Evolutionary conservation across 176 grass and related monocot species (phyloP).

Genomic region (Aegilops longissima): DNA sequence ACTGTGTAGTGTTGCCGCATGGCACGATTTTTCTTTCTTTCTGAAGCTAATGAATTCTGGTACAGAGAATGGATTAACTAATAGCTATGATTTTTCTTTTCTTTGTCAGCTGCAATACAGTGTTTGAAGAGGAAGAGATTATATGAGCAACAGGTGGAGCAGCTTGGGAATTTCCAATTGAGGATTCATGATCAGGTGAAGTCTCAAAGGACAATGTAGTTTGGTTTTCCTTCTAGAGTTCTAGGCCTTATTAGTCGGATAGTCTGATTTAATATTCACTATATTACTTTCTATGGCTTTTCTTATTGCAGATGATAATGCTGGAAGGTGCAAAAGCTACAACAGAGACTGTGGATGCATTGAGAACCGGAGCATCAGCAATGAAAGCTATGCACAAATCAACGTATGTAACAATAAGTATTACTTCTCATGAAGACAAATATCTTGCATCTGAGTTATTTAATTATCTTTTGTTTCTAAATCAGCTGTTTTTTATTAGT

Average conservation of each 20-base stretch:
- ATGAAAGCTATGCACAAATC: slow-evolving; percentile 97
- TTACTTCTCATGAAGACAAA: slow-evolving; percentile 14
- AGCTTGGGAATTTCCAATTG: slow-evolving; percentile 97
- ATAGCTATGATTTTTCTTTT: slow-evolving; percentile 18
- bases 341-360: slow-evolving; percentile 92
- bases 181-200: slow-evolving; percentile 97
- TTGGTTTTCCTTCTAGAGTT: neutral
- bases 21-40: neutral
- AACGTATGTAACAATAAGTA: slow-evolving; percentile 57
- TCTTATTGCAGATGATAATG: slow-evolving; percentile 85
- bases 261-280: slow-evolving; percentile 2
- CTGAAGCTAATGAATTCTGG: slow-evolving; percentile 13
- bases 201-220: slow-evolving; percentile 18
- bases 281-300: slow-evolving; percentile 14
- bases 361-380: slow-evolving; percentile 88
- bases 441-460: neutral
- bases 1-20: neutral
- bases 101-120: slow-evolving; percentile 82
- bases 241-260: neutral
- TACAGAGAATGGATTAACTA: neutral
- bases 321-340: slow-evolving; percentile 97
- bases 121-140: slow-evolving; percentile 97
- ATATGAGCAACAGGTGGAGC: slow-evolving; percentile 97
- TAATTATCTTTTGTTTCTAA: neutral
- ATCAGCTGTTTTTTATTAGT: neutral